These are phyloP conservation scores for Zarea fungicola DNA, from an alignment of 2,329 filamentous ascomycete species.

Conservation along the genomic window DNA sequence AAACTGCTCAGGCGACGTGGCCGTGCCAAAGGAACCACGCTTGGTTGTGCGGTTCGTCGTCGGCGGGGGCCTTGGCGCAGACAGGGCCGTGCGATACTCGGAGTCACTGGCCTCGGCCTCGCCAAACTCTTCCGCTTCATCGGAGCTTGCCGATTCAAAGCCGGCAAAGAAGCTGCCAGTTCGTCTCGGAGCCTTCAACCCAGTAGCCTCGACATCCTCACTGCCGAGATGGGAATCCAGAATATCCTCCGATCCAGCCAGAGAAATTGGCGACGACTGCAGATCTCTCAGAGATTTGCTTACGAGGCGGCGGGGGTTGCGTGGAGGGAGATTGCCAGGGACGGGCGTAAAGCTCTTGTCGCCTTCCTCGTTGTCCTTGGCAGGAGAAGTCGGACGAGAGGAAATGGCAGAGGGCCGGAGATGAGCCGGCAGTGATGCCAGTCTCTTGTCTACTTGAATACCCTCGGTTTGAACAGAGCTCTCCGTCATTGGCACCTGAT, in stretches of 20 bases:
- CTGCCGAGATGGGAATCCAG: conserved; percentile 71
- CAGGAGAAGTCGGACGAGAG: conserved; percentile 53
- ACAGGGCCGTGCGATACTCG: conserved; percentile 62
- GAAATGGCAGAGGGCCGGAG: conserved; percentile 73
- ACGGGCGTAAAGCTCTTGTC: conserved; percentile 46
- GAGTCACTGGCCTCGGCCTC: conserved; percentile 60
- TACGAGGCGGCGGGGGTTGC: conserved; percentile 54
- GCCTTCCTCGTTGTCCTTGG: conserved; percentile 25
- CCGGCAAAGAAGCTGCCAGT: conserved; percentile 84
- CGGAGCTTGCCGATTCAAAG: conserved; percentile 68
- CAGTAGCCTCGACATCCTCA: conserved; percentile 58
- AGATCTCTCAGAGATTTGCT: conserved; percentile 42
- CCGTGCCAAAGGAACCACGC: conserved; percentile 35
- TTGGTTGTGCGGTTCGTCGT: conserved; percentile 34
- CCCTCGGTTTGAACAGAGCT: conserved; percentile 76
- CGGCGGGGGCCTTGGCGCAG: conserved; percentile 52
- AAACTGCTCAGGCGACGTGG: conserved; percentile 40
- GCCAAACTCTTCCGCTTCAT: conserved; percentile 58
- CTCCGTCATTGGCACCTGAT: conserved; percentile 21
- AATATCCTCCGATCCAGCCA: conserved; percentile 31
- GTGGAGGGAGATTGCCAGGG: conserved; percentile 50
- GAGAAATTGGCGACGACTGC: conserved; percentile 33
- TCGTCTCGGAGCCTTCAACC: conserved; percentile 64
- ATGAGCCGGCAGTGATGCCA: conserved; percentile 69
- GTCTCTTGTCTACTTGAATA: conserved; percentile 75